These are phyloP conservation scores for Sequoiadendron giganteum DNA, from an alignment of 75 land plant species.

Conservation along the genomic window DNA sequence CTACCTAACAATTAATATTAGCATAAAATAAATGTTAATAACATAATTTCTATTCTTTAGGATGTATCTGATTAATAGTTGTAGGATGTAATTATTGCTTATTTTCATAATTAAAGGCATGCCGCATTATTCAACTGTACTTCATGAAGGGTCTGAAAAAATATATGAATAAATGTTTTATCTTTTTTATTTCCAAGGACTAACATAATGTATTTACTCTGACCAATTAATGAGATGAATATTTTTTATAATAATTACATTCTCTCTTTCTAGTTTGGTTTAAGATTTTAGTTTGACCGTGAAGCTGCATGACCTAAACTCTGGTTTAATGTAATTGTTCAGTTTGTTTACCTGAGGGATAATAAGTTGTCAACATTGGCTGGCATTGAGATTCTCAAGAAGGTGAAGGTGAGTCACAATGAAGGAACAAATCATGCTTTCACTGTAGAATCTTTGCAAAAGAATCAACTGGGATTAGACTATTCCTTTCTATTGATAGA, in stretches of 20 bases:
- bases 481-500: neutral
- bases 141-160: neutral
- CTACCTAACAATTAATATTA: no score
- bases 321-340: conserved; percentile 15
- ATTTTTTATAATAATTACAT: neutral
- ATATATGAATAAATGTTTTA: neutral
- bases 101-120: neutral
- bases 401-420: conserved; percentile 69
- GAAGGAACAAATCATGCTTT: neutral
- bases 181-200: neutral
- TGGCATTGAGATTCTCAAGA: conserved; percentile 84
- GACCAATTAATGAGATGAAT: neutral
- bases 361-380: conserved; percentile 79
- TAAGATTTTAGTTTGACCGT: conserved; percentile 3
- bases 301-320: neutral
- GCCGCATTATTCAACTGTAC: neutral
- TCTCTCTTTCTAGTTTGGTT: neutral
- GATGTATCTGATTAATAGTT: neutral
- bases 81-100: neutral
- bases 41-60: neutral
- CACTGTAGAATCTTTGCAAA: neutral
- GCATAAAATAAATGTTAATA: no score
- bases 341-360: conserved; percentile 99
- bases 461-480: neutral
- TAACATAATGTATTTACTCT: neutral